Base-by-base conservation (phyloP, 306 rosid species). In the Dryas drummondii region DNA sequence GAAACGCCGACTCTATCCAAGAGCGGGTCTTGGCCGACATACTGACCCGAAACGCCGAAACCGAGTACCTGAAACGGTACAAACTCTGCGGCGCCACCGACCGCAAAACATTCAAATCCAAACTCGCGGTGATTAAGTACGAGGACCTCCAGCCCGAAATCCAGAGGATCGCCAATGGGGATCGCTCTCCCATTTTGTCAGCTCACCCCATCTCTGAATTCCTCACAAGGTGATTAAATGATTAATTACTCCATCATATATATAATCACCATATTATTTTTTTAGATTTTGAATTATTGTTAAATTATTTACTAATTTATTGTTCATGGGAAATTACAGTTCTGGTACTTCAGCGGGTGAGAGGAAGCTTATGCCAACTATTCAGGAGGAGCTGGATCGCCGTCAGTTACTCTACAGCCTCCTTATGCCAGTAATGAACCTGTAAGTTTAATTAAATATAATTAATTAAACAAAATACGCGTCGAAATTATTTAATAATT, bases 261-360 rank as follows among this genome's bases (percentile, higher is more conserved):
- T 22, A 32, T 41, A 60, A 5, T 60, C 42, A 55, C 12, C 10
- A 6, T 7, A 26, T 59, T 69, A n/a, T 16, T 72, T 72, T 72
- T n/a, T 2, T 5, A 5, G 7, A 15, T 7, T 15, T 53, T 2
- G 2, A n/a, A 32, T 32, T 32, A 32, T 32, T 32, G 37, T 32
- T 32, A 53, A 27, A 5, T 52, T 52, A 13, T 7, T 53, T 59
- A 32, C 15, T 32, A 15, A 5, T 6, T 46, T 52, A 11, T 40
- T 45, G 17, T 9, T 7, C 4, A 16, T 32, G 54, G 19, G 19
- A 70, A 50, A 54, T 49, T 75, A 27, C 85, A 87, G 91, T 65
- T 87, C 91, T 51, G 91, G 91, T n/a, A 87, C 91, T 54, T 87
- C 91, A 6, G 91, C 91, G 14, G 91, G 91, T 3, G 91, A 87